These are phyloP conservation scores for Cucurbita ficifolia DNA, from an alignment of 306 rosid genomes.

Conservation along the genomic window DNA sequence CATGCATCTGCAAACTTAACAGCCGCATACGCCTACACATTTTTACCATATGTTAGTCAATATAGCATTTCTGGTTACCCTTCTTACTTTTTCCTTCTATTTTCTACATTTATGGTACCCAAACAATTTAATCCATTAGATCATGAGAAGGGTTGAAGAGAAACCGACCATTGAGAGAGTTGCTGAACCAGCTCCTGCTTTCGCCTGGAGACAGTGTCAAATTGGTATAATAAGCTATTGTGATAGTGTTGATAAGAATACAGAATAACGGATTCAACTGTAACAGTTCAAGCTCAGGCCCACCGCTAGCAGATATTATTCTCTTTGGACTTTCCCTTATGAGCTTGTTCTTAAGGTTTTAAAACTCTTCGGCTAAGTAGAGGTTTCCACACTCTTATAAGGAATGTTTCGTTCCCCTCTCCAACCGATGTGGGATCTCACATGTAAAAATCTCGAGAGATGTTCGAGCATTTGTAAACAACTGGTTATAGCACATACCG, in stretches of 20 bases:
- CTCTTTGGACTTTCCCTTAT: too few relatives aligned
- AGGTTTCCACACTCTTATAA: too few relatives aligned
- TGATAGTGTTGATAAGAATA: neutral
- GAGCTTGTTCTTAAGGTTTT: too few relatives aligned
- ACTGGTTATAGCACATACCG: neutral
- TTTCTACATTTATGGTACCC: neutral
- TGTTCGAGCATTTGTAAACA: neutral
- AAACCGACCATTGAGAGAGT: slow-evolving; percentile 72
- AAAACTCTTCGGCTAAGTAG: too few relatives aligned
- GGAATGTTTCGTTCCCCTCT: too few relatives aligned
- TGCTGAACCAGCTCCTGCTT: slow-evolving; percentile 94
- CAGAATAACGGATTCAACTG: neutral
- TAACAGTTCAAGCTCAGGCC: too few relatives aligned
- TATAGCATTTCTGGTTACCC: too few relatives aligned
- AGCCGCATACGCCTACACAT: slow-evolving; percentile 72
- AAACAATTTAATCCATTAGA: neutral
- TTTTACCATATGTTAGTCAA: neutral
- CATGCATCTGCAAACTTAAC: slow-evolving; percentile 76
- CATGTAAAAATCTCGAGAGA: neutral
- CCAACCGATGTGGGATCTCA: too few relatives aligned
- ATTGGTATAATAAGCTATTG: neutral
- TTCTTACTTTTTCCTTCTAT: neutral
- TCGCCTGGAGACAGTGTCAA: slow-evolving; percentile 46
- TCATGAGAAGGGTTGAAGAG: neutral
- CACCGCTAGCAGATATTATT: too few relatives aligned